A percentile compares a stretch with the other conserved stretches of the same genome.
phyloP scores from a whole-genome alignment of 805 yeast genomes.

The Yarrowia keelungensis region DNA sequence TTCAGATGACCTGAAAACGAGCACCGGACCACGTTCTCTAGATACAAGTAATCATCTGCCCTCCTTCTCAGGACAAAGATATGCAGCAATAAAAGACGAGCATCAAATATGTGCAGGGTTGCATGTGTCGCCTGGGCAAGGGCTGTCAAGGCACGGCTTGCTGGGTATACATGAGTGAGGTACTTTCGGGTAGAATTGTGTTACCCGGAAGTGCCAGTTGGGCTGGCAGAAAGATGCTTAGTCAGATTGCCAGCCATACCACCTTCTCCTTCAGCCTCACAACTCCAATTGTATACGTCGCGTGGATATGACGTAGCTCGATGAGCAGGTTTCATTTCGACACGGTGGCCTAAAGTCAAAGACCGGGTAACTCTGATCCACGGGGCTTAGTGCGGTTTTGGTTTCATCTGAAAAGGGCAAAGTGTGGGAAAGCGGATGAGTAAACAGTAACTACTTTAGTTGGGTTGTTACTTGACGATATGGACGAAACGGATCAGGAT shows the following conservation, averaged over 20 bases:
- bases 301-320: conserved; percentile 17
- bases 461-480: too few relatives aligned
- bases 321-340: background rate
- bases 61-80: background rate
- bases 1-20: too few relatives aligned
- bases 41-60: too few relatives aligned
- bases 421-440: too few relatives aligned
- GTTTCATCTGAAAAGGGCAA: background rate
- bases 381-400: background rate
- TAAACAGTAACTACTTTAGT: too few relatives aligned
- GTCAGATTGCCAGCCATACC: too few relatives aligned
- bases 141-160: background rate
- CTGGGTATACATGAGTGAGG: too few relatives aligned
- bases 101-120: conserved; percentile 1
- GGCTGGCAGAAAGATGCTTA: too few relatives aligned
- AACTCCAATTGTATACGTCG: conserved; percentile 15
- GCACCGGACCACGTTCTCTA: too few relatives aligned
- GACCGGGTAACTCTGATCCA: conserved; percentile 5
- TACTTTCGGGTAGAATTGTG: background rate
- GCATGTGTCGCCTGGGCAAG: background rate
- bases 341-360: conserved; percentile 20
- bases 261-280: background rate
- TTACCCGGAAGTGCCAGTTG: background rate
- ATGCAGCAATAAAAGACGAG: background rate
- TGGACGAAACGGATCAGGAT: too few relatives aligned